Conservation (phyloP, 768 basidiomycete species). For the Cystofilobasidium ferigula region DNA sequence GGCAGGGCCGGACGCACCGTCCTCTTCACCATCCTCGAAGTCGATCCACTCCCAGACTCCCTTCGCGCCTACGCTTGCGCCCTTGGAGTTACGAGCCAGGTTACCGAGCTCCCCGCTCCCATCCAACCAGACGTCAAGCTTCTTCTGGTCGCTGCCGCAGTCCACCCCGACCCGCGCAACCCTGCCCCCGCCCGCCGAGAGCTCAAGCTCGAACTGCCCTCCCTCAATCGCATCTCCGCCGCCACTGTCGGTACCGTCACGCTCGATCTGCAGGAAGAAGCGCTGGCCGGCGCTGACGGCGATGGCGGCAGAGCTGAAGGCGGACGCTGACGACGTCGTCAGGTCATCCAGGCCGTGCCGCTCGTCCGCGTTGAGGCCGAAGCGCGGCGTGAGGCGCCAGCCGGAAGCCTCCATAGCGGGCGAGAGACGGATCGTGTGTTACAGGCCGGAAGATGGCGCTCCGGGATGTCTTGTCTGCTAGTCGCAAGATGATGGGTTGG, state of each 20-base stretch:
- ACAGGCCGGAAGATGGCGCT: no score
- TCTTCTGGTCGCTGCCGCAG: neutral
- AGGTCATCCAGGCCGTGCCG: neutral
- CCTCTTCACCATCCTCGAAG: neutral
- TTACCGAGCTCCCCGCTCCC: neutral
- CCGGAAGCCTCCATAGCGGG: neutral
- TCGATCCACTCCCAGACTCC: neutral
- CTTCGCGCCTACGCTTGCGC: neutral
- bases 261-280: neutral
- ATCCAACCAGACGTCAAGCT: neutral
- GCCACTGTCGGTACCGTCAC: neutral
- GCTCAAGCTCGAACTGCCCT: neutral
- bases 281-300: neutral
- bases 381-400: slow-evolving; percentile 1
- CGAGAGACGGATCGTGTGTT: no score
- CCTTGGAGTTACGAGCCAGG: neutral
- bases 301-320: neutral
- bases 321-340: neutral
- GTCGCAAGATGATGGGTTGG: no score
- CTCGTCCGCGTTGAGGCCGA: neutral
- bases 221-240: neutral
- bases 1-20: no score
- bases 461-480: no score
- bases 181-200: neutral
- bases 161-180: neutral